Base-by-base conservation (phyloP, 1,139 yeast species). In the Candida glucosophila region DNA sequence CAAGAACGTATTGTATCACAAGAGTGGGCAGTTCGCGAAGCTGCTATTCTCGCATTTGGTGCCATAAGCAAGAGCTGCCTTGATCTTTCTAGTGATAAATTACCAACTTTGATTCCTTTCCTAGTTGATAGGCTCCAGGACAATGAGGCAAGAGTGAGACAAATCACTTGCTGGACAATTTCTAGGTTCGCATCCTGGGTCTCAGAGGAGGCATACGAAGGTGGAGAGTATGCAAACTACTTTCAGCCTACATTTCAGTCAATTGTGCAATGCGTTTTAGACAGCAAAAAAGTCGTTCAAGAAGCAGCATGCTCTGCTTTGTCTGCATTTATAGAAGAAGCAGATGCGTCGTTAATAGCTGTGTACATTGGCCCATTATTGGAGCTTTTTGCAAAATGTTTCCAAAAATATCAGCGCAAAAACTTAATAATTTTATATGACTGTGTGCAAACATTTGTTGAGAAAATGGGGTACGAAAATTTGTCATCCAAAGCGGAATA, bases 131-230 rank as follows among this genome's bases (percentile, higher is more conserved):
- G 93, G 42, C 56, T 88, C 34, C 64, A 64, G 29, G 96, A 88
- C 49, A 52, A 58, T 9, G 81, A 86, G 52, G 79, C 95, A 5
- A 71, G 94, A 23, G 95, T 90, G 6, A 69, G 97, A 38, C 94
- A 85, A 50, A 90, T 90, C 29, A 64, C 95, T 0, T 88, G 97
- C 57, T 90, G 98, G 98, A 83, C 97, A 0, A 58, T 90, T 26
- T 80, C 95, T 22, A 67, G 97, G 31, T 90, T 77, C 48, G 70
- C 93, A 1, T 44, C 71, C 4, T 88, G 95, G 95, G 80, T 88
- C 12, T 67, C 78, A 28, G 64, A 64, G 12, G 83, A 78, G 43
- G 79, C 79, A 2, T 61, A 58, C 29, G 64, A 58, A 22, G 77
- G 77, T 17, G 81, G 79, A 3, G 56, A 67, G 14, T 79, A 74